Base-by-base conservation (phyloP, 805 yeast genomes). In the Candida corydali region DNA sequence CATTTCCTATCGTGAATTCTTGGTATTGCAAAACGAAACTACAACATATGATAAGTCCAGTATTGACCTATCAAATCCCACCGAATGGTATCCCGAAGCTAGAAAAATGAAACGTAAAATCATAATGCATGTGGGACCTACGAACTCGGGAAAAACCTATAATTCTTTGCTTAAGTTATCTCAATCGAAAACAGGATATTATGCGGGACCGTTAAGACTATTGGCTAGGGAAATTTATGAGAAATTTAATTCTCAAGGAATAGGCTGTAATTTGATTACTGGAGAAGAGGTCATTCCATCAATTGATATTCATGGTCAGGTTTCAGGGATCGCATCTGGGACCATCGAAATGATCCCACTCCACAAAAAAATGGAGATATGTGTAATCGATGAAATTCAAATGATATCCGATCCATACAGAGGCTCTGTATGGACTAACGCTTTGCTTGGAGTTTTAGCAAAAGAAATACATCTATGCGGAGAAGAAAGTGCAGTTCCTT, bases 121-220 rank as follows among this genome's bases (percentile, higher is more conserved):
- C 33, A 73, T 83, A n/a, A 75, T 93, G 79, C 99, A 93, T 55
- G 86, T 93, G 8, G 99, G 99, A 0, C 98, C 99, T 1, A 93
- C 99, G 0, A 93, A 93, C 56, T 81, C 93, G 46, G 99, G 99
- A 9, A 93, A 93, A 52, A 93, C 98, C 0, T 85, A 86, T 53
- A 73, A 76, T 32, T 95, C 98, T 0, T 62, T 93, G 31, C 70
- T 82, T 49, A 70, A 78, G 38, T 67, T 93, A 33, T 79, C 79
- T 47, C 50, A 58, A 15, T 78, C 87, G 11, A 69, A 77, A 22
- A 71, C 79, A 14, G 98, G 98, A 0, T 85, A 83, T 46, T 93
- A 82, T 59, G 98, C 98, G 0, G 98, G 98, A 1, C 99, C 99
- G 0, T 63, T 93, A 32, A 69, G 99, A 42, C 67, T 93, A 38